phyloP scores from a whole-genome alignment of 2,329 filamentous ascomycete species.

The Coniochaeta hoffmannii region DNA sequence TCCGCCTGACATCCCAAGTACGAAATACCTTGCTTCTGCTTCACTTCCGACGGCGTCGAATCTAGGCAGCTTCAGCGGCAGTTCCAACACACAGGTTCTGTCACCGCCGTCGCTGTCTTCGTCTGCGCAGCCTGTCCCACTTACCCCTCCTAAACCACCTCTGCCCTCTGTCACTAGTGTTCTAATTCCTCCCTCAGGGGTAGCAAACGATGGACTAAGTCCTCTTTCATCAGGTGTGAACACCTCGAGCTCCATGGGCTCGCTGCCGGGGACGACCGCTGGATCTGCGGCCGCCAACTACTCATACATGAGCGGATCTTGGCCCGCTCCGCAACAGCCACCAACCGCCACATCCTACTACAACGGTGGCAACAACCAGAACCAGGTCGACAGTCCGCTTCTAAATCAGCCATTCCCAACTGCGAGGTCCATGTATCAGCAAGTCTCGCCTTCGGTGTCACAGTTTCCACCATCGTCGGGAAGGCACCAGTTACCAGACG shows the following conservation, averaged over 20 bases:
- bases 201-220: slow-evolving; percentile 52
- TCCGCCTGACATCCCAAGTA: slow-evolving; percentile 47
- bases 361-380: slow-evolving; percentile 16
- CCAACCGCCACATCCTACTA: slow-evolving; percentile 24
- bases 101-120: slow-evolving; percentile 8
- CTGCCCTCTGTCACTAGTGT: slow-evolving; percentile 23
- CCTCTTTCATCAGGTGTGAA: slow-evolving; percentile 55
- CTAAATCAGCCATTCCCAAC: background rate
- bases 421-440: background rate
- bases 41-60: slow-evolving; percentile 25
- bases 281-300: slow-evolving; percentile 41
- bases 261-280: slow-evolving; percentile 34
- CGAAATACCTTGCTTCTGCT: slow-evolving; percentile 25
- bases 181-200: slow-evolving; percentile 38
- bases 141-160: slow-evolving; percentile 20
- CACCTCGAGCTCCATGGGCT: slow-evolving; percentile 49
- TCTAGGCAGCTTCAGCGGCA: slow-evolving; percentile 41
- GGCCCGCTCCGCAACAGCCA: slow-evolving; percentile 43
- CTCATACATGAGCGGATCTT: slow-evolving; percentile 45
- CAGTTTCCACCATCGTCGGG: background rate
- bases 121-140: slow-evolving; percentile 13
- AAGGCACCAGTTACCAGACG: slow-evolving; percentile 39
- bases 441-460: background rate
- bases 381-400: background rate
- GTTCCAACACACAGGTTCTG: background rate